These are phyloP conservation scores for Leishmania amazonensis DNA, from an alignment of 208 protist genomes.

Conservation along the genomic window DNA sequence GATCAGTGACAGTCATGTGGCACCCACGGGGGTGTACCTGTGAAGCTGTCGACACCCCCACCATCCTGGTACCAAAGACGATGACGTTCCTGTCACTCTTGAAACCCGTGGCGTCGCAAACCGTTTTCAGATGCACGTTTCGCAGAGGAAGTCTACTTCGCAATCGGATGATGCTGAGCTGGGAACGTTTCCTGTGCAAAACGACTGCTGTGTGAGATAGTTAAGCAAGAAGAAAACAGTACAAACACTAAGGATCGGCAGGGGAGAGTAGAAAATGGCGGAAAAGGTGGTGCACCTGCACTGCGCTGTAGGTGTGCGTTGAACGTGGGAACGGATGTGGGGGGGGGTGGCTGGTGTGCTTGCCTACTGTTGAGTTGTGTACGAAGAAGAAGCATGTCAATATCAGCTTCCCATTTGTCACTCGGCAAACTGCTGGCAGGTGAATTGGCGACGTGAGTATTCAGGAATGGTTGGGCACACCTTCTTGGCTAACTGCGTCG, in stretches of 20 bases:
- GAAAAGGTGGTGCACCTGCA: neutral
- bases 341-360: neutral
- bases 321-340: neutral
- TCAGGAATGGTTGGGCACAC: no score
- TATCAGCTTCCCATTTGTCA: neutral
- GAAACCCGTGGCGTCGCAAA: neutral
- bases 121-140: neutral
- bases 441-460: neutral
- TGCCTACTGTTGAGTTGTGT: neutral
- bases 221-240: neutral
- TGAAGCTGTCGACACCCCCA: slow-evolving; percentile 25
- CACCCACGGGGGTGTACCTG: slow-evolving; percentile 26
- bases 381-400: neutral
- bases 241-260: neutral
- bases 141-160: neutral
- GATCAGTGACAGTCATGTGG: slow-evolving; percentile 26
- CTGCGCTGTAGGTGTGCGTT: neutral
- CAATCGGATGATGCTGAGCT: neutral
- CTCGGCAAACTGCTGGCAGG: no score
- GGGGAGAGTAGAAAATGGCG: neutral
- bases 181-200: neutral
- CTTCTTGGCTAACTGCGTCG: neutral
- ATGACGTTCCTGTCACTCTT: slow-evolving; percentile 13
- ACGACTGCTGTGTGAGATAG: neutral
- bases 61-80: slow-evolving; percentile 31